Evolutionary conservation across 2,329 filamentous ascomycete genomes (phyloP).

Genomic region (Teratosphaeria nubilosa): DNA sequence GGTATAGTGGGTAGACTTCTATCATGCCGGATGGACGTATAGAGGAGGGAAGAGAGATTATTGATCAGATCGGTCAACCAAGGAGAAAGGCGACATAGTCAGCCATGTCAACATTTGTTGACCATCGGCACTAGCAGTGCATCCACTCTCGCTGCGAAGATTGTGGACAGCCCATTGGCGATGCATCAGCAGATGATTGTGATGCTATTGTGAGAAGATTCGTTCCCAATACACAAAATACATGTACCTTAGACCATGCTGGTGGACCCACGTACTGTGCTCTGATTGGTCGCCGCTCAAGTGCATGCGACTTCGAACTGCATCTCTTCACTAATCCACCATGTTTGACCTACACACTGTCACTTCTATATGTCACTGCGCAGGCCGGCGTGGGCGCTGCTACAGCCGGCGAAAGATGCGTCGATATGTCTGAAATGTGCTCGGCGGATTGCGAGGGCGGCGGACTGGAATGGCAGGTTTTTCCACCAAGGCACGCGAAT

Average conservation of each 20-base stretch:
- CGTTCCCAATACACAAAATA: too few species aligned
- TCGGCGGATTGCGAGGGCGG: conserved; percentile 12
- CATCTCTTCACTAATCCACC: background rate
- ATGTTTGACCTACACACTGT: background rate
- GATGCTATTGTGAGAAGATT: too few species aligned
- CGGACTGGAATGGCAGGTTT: conserved; percentile 7
- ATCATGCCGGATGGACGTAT: background rate
- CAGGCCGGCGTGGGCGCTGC: conserved; percentile 7
- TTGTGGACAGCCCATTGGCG: too few species aligned
- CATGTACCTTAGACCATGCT: background rate
- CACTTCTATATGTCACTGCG: conserved; percentile 8
- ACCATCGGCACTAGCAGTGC: too few species aligned
- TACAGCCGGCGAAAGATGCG: background rate
- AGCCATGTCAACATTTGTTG: too few species aligned
- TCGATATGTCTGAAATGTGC: conserved; percentile 23
- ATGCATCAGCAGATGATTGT: too few species aligned
- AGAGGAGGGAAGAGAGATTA: too few species aligned
- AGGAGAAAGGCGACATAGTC: too few species aligned
- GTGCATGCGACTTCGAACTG: background rate
- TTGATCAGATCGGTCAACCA: too few species aligned
- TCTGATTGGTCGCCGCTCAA: background rate
- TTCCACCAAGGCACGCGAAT: conserved; percentile 11
- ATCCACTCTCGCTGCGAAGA: too few species aligned
- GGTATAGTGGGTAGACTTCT: background rate
- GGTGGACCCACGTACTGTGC: background rate